phyloP scores from a whole-genome alignment of 176 grass and related monocot species.

The Aegilops tauschii region DNA sequence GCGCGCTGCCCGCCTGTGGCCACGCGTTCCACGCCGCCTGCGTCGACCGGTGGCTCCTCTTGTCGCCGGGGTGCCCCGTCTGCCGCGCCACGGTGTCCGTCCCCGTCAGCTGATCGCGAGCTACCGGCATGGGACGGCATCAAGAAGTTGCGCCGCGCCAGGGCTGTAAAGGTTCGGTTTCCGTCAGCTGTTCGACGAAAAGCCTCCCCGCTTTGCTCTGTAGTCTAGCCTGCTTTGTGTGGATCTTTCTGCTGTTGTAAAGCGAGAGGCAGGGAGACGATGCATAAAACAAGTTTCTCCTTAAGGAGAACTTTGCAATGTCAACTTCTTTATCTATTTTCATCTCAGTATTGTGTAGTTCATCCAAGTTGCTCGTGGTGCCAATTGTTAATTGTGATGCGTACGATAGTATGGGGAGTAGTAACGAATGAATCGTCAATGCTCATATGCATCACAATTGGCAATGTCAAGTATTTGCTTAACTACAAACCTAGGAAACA shows the following conservation, averaged over 20 bases:
- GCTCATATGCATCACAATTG: neutral
- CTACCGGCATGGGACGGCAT: neutral
- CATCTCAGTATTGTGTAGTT: neutral
- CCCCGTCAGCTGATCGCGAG: neutral
- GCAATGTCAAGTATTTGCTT: neutral
- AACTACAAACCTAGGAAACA: no score
- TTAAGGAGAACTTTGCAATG: neutral
- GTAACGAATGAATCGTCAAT: neutral
- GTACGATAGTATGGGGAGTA: neutral
- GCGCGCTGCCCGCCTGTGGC: constrained; percentile 55
- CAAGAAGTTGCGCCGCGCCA: neutral
- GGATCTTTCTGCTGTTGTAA: constrained; percentile 34
- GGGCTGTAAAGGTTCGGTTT: constrained; percentile 6
- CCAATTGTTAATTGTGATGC: constrained; percentile 9
- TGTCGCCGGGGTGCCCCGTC: constrained; percentile 64
- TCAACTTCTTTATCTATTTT: neutral
- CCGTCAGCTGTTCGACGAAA: neutral
- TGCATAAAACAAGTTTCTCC: neutral
- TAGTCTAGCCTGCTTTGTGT: constrained; percentile 4
- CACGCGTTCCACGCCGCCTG: constrained; percentile 78
- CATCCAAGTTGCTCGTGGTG: neutral
- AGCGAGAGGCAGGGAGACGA: neutral
- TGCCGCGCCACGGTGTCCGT: constrained; percentile 55
- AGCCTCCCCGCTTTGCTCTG: neutral
- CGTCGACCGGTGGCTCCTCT: constrained; percentile 78